Conservation (phyloP, 257 asterid species). For the Primulina huaijiensis region DNA sequence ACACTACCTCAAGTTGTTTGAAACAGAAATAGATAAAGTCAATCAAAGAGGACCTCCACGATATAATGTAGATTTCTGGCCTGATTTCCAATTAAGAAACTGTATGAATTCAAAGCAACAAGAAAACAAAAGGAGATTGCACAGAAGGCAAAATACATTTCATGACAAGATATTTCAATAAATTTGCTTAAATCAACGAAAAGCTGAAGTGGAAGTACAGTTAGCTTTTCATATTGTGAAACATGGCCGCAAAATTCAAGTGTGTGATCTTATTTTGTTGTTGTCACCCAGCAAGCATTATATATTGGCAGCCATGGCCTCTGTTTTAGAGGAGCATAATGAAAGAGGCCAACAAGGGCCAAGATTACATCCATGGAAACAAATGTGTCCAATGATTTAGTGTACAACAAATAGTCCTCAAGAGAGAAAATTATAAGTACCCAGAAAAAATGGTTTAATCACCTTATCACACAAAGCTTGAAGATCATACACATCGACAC, state of each 20-base stretch:
- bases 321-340: constrained; percentile 14
- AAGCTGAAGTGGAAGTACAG: neutral
- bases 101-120: neutral
- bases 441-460: constrained; percentile 9
- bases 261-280: neutral
- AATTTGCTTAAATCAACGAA: neutral
- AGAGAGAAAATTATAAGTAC: neutral
- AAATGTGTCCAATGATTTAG: neutral
- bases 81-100: neutral
- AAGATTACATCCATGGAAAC: neutral
- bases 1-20: neutral
- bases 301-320: neutral
- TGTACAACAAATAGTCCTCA: constrained; percentile 12
- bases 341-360: neutral
- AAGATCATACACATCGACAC: constrained; percentile 82
- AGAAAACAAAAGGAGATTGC: constrained; percentile 13
- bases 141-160: neutral
- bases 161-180: neutral
- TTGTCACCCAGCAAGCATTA: neutral
- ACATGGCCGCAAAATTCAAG: too few species aligned
- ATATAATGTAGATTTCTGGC: too few species aligned
- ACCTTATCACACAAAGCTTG: constrained; percentile 95
- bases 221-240: neutral
- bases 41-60: too few species aligned
- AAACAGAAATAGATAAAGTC: neutral